Conservation (phyloP, 2,329 filamentous ascomycete species). For the Clathrospora elynae region DNA sequence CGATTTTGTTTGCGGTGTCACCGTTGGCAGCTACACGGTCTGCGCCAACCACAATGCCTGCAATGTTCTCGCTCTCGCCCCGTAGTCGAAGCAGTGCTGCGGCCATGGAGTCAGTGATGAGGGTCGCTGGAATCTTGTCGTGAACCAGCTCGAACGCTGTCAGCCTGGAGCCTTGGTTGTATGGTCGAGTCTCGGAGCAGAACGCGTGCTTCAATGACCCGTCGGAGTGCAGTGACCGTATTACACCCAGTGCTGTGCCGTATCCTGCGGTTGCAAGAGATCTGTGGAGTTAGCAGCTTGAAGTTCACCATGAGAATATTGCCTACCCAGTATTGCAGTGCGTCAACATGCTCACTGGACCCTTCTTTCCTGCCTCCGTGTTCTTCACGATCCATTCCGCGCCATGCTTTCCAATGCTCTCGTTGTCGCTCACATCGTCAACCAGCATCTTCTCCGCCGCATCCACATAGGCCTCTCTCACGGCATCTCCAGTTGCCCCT, state of each 20-base stretch:
- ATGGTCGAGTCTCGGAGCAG: slow-evolving; percentile 95
- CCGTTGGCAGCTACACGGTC: slow-evolving; percentile 95
- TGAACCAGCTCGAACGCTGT: slow-evolving; percentile 97
- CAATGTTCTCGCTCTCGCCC: slow-evolving; percentile 66
- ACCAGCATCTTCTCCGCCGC: slow-evolving; percentile 85
- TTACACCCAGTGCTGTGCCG: slow-evolving; percentile 91
- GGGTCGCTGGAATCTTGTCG: slow-evolving; percentile 85
- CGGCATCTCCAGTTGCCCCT: slow-evolving; percentile 55
- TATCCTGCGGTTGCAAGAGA: slow-evolving; percentile 98
- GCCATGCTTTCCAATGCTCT: slow-evolving; percentile 80
- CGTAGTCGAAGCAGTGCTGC: slow-evolving; percentile 77
- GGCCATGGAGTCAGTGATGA: slow-evolving; percentile 97
- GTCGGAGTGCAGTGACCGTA: slow-evolving; percentile 75
- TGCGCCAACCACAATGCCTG: slow-evolving; percentile 89
- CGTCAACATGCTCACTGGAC: slow-evolving; percentile 80
- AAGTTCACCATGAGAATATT: not conserved
- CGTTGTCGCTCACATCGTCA: slow-evolving; percentile 86
- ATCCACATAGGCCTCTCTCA: slow-evolving; percentile 73
- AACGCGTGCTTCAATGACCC: slow-evolving; percentile 78
- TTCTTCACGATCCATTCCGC: slow-evolving; percentile 79
- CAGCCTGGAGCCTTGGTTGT: slow-evolving; percentile 94
- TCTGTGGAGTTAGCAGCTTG: slow-evolving; percentile 49
- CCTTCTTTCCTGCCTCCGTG: slow-evolving; percentile 55
- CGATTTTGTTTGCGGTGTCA: slow-evolving; percentile 98
- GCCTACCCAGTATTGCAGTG: slow-evolving; percentile 93